Evolutionary conservation across 1,139 yeast species (phyloP), one percentile per base, ranked within the genome.

Genomic region (Sugiyamaella xylanicola): DNA sequence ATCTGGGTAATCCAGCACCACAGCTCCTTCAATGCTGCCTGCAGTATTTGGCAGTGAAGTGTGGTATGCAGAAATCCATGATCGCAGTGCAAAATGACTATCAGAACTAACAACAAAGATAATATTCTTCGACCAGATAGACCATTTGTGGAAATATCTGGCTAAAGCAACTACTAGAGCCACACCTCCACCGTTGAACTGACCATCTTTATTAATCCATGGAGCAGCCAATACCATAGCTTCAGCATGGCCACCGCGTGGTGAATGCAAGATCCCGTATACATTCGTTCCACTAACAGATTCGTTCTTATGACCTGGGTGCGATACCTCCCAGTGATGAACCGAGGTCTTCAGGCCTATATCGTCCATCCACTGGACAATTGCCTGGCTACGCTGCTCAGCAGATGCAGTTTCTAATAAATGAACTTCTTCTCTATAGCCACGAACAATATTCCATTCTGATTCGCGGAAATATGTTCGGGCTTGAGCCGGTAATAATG

Each of bases 11-110:
- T 95, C 99, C 61, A 95, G 67, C 20, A 92, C 87, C 3, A 93
- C 69, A 0, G 98, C 99, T 32, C 96, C 90, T 64, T 93, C 98
- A 50, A 95, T 87, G 0, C 95, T 83, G 0, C 99, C 99, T n/a
- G 96, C 97, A 0, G 97, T 91, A 55, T 85, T 77, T 64, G 90
- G 95, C 67, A 95, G 76, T 0, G 87, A 76, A 0, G 90, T 85
- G 68, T 95, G 98, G 70, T 95, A 95, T 0, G 96, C 97, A 58
- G 88, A 89, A 3, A 93, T 97, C 98, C 98, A 95, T 1, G 85
- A 76, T 59, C 97, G 76, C 58, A 93, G 75, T 0, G 95, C 83
- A 45, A 77, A 76, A 48, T 82, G 82, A 1, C 87, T 83, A 66
- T 91, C 85, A 50, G 84, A 83, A 3, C 97, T 91, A 56, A 90